A percentile compares a stretch with the other conserved stretches of the same genome.
Evolutionary conservation across 169 alveolate genomes (phyloP).

Genomic region (Theileria equi): DNA sequence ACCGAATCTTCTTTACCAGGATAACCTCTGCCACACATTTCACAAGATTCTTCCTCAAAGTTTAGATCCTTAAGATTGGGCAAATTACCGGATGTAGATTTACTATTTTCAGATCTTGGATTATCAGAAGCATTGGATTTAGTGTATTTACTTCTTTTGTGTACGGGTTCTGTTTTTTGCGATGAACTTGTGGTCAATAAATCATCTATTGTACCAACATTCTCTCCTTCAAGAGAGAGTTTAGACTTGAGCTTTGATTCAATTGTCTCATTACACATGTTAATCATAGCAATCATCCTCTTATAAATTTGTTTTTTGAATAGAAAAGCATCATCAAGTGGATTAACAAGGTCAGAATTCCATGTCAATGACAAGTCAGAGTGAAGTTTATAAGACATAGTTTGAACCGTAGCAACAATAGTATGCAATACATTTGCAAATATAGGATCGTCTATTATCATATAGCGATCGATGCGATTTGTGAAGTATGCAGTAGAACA

Average conservation of each 20-base stretch:
- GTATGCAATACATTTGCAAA: constrained; percentile 72
- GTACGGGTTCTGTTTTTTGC: background rate
- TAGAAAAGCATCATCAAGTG: constrained; percentile 61
- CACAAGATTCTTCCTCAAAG: too few species aligned
- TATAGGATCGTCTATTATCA: constrained; percentile 65
- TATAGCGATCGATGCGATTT: constrained; percentile 69
- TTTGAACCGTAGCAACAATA: constrained; percentile 58
- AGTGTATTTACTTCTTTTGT: too few species aligned
- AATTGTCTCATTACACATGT: constrained; percentile 48
- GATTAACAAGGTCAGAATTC: constrained; percentile 71
- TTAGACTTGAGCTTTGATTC: background rate
- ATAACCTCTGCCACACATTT: background rate
- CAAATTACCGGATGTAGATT: too few species aligned
- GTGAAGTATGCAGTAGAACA: constrained; percentile 66
- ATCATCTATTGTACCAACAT: background rate
- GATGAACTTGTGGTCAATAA: background rate
- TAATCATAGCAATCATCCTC: constrained; percentile 34
- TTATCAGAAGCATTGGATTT: too few species aligned
- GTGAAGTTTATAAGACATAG: constrained; percentile 60
- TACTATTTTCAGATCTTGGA: too few species aligned
- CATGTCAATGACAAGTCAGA: constrained; percentile 47
- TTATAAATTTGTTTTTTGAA: constrained; percentile 49
- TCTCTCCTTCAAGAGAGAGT: background rate
- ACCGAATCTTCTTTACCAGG: background rate
- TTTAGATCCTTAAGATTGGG: too few species aligned